Evolutionary conservation across 1,284 basidiomycete genomes (phyloP).

Genomic region (Cutaneotrichosporon sp.): DNA sequence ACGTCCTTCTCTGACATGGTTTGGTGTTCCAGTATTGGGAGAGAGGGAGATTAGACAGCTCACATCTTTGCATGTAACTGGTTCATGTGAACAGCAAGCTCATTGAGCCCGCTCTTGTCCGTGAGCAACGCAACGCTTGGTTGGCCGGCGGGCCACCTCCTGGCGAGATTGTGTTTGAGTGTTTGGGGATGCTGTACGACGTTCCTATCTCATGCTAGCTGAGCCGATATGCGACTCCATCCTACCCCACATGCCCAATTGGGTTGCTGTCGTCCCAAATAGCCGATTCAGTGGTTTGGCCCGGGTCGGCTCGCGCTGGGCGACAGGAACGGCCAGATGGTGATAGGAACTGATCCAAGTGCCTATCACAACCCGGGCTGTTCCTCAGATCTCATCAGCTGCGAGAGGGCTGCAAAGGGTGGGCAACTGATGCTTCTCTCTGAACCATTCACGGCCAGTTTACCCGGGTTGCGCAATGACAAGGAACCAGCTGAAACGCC

Average conservation of each 20-base stretch:
- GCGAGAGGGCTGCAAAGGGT: neutral
- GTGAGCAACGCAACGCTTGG: neutral
- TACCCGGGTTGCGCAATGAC: neutral
- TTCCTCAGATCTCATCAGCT: neutral
- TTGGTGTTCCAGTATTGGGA: neutral
- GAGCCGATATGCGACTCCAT: too few species aligned
- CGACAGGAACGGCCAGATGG: too few species aligned
- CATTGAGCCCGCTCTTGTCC: neutral
- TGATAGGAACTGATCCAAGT: neutral
- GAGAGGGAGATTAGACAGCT: neutral
- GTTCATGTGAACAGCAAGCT: neutral
- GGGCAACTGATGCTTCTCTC: neutral
- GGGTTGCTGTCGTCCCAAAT: too few species aligned
- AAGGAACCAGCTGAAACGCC: neutral
- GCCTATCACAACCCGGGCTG: neutral
- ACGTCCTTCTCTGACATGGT: slow-evolving; percentile 6
- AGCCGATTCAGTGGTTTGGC: too few species aligned
- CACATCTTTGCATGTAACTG: neutral
- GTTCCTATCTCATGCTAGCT: too few species aligned
- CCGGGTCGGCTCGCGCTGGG: too few species aligned
- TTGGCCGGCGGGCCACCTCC: too few species aligned
- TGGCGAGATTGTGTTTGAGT: too few species aligned
- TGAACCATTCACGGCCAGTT: neutral
- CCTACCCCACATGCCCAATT: too few species aligned
- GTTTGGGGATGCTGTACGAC: too few species aligned